These are phyloP conservation scores for Lachancea nothofagi DNA, from an alignment of 805 yeast species.

Conservation along the genomic window DNA sequence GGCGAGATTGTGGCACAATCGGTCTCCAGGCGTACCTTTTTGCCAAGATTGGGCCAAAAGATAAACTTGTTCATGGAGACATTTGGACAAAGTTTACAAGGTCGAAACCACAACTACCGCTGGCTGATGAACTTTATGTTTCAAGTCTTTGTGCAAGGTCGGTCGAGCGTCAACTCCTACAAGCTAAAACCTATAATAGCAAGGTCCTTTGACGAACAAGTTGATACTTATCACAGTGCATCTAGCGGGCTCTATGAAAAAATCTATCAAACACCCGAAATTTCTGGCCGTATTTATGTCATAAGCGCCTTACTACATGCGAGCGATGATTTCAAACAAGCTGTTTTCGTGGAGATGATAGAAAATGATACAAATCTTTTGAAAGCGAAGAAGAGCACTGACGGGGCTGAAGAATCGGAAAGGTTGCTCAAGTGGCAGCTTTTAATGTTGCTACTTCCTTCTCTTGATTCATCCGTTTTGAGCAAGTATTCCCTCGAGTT, in stretches of 20 bases:
- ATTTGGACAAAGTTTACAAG: conserved; percentile 34
- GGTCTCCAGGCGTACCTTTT: conserved; percentile 58
- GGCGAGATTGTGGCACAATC: conserved; percentile 43
- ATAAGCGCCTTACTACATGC: conserved; percentile 41
- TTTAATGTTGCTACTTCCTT: conserved; percentile 41
- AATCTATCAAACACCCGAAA: conserved; percentile 55
- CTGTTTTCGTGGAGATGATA: conserved; percentile 20
- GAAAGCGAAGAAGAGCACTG: conserved; percentile 49
- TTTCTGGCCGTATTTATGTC: conserved; percentile 46
- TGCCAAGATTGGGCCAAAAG: conserved; percentile 51
- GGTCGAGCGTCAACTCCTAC: conserved; percentile 52
- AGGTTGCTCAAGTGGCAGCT: conserved; percentile 55
- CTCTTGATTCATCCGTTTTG: conserved; percentile 24
- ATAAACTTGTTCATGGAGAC: conserved; percentile 42
- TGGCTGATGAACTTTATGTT: conserved; percentile 53
- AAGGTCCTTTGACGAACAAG: conserved; percentile 41
- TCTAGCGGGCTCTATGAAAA: conserved; percentile 38
- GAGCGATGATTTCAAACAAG: conserved; percentile 19
- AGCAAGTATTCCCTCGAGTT: conserved; percentile 25
- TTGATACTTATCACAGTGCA: conserved; percentile 28
- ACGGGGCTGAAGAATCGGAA: conserved; percentile 63
- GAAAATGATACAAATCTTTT: conserved; percentile 41
- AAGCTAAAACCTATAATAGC: conserved; percentile 55
- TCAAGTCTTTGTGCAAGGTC: conserved; percentile 42
- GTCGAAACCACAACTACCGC: conserved; percentile 15